phyloP scores from a whole-genome alignment of 1,139 yeast species.

The Sugiyamaella pinicola region DNA sequence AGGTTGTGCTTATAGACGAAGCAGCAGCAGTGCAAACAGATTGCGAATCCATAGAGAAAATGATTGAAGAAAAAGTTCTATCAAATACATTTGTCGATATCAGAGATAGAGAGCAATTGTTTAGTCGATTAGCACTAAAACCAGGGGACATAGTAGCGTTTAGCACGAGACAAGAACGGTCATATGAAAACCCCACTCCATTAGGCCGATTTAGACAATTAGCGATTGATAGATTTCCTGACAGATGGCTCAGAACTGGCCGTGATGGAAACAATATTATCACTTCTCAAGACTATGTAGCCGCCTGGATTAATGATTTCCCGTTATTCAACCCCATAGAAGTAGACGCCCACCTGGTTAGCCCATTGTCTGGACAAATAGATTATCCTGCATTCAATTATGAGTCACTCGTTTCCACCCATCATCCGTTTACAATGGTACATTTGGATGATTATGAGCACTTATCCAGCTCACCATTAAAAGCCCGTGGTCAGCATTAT shows the following conservation, averaged over 20 bases:
- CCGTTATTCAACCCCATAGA: conserved; percentile 79
- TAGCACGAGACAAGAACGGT: conserved; percentile 62
- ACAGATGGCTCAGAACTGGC: conserved; percentile 50
- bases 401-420: conserved; percentile 64
- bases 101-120: conserved; percentile 25
- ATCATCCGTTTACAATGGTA: conserved; percentile 97
- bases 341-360: conserved; percentile 7
- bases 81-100: conserved; percentile 24
- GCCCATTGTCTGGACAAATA: conserved; percentile 31
- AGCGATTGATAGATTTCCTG: conserved; percentile 58
- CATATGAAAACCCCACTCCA: conserved; percentile 95
- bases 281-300: conserved; percentile 54
- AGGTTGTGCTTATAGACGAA: conserved; percentile 46
- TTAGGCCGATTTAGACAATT: conserved; percentile 82
- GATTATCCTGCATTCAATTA: conserved; percentile 64
- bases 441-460: conserved; percentile 64
- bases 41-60: too few species aligned
- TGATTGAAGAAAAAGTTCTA: conserved; percentile 12
- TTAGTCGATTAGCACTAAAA: conserved; percentile 38
- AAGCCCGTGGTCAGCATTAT: conserved; percentile 88
- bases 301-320: conserved; percentile 85
- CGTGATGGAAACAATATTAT: conserved; percentile 22
- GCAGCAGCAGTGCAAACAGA: neutral
- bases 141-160: conserved; percentile 77
- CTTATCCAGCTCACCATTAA: conserved; percentile 57